phyloP scores from a whole-genome alignment of 2,329 filamentous ascomycete genomes.

The Ustulina deusta region DNA sequence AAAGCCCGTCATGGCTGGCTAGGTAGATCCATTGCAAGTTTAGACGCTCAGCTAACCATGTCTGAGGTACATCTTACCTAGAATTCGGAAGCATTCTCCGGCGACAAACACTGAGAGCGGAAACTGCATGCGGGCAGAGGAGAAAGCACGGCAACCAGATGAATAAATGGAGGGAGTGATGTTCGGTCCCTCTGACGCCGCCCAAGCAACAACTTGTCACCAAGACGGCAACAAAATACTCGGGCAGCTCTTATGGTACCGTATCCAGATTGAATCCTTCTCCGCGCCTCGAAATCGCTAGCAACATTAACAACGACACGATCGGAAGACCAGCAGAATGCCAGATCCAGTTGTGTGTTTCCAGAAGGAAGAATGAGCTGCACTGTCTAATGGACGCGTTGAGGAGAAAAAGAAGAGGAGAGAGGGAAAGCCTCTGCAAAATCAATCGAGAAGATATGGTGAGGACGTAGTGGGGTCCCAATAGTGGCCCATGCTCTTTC shows the following conservation, averaged over 20 bases:
- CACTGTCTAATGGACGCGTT: conserved; percentile 90
- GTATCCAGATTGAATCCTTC: conserved; percentile 56
- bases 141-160: neutral
- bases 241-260: conserved; percentile 81
- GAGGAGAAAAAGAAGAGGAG: conserved; percentile 57
- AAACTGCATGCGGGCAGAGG: neutral
- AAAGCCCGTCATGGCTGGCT: neutral
- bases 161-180: conserved; percentile 54
- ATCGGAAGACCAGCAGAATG: conserved; percentile 75
- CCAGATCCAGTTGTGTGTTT: conserved; percentile 65
- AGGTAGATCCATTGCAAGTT: neutral
- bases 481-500: conserved; percentile 31
- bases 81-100: neutral
- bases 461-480: conserved; percentile 26
- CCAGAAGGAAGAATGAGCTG: conserved; percentile 71
- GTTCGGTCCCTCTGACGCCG: conserved; percentile 88
- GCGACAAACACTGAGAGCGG: neutral
- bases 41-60: neutral
- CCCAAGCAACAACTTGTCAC: conserved; percentile 70
- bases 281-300: conserved; percentile 64
- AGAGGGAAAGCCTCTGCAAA: conserved; percentile 35
- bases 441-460: conserved; percentile 39
- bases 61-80: neutral
- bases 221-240: conserved; percentile 62
- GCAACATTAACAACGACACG: conserved; percentile 68